Percentiles rank a stretch among this genome's conserved stretches.
Evolutionary conservation across 352 stramenopile species (phyloP).

Genomic region (Phytophthora sp.): DNA sequence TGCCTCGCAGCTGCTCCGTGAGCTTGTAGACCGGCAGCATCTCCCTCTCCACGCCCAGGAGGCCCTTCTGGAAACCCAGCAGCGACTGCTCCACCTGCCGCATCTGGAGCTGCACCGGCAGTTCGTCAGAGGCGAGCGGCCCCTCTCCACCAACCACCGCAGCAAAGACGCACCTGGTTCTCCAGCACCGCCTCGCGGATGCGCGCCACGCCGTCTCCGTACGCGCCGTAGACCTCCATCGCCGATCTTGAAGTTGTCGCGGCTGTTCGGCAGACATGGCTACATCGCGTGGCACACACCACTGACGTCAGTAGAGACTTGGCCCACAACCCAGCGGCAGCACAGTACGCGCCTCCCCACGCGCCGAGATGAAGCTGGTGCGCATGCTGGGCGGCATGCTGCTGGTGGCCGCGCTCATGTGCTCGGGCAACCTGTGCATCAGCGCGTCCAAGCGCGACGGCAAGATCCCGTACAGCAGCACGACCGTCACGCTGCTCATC

Average conservation of each 20-base stretch:
- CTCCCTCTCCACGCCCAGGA: slow-evolving; percentile 76
- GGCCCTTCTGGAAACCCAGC: slow-evolving; percentile 59
- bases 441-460: slow-evolving; percentile 82
- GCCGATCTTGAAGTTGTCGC: slow-evolving; percentile 28
- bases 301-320: slow-evolving; percentile 25
- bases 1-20: slow-evolving; percentile 79
- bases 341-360: no score
- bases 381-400: slow-evolving; percentile 72
- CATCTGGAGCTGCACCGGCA: slow-evolving; percentile 59
- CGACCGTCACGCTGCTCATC: slow-evolving; percentile 86
- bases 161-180: slow-evolving; percentile 50
- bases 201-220: slow-evolving; percentile 53
- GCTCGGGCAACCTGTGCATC: slow-evolving; percentile 84
- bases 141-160: not conserved
- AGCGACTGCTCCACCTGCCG: slow-evolving; percentile 61
- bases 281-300: no score
- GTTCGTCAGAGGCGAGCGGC: no score
- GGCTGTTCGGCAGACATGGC: no score
- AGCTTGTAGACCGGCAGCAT: slow-evolving; percentile 89
- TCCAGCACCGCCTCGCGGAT: slow-evolving; percentile 68
- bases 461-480: slow-evolving; percentile 82
- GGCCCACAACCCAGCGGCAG: not conserved
- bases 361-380: slow-evolving; percentile 38
- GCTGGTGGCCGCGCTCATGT: slow-evolving; percentile 69
- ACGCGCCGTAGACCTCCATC: slow-evolving; percentile 70